These are phyloP conservation scores for Trichomonascus vanleenenianus DNA, from an alignment of 805 yeast species.

Conservation along the genomic window DNA sequence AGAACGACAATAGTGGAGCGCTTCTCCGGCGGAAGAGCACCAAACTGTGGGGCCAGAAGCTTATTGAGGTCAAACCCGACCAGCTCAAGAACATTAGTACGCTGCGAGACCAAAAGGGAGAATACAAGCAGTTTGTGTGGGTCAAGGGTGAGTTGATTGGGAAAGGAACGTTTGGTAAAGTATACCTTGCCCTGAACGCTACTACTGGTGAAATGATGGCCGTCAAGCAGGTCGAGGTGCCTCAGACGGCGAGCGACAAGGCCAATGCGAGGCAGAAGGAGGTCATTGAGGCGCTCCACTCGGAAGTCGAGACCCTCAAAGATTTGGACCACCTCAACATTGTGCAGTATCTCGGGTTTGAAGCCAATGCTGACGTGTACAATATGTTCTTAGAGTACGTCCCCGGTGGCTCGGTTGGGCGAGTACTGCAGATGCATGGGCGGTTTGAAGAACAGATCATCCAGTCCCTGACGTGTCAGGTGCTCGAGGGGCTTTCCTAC, in stretches of 20 bases:
- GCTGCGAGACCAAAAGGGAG: constrained; percentile 56
- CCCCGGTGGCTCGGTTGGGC: constrained; percentile 95
- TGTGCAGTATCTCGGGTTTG: constrained; percentile 94
- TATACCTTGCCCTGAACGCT: constrained; percentile 81
- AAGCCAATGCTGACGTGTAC: constrained; percentile 59
- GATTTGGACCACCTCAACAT: constrained; percentile 90
- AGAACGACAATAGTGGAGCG: constrained; percentile 15
- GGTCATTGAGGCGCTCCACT: constrained; percentile 72
- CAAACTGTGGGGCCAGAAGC: constrained; percentile 95
- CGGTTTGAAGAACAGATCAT: constrained; percentile 74
- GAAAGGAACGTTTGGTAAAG: constrained; percentile 93
- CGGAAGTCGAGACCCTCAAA: constrained; percentile 90
- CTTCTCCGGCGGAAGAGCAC: constrained; percentile 72
- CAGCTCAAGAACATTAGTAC: constrained; percentile 58
- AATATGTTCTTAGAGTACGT: constrained; percentile 91
- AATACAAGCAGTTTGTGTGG: constrained; percentile 88
- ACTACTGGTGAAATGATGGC: constrained; percentile 99
- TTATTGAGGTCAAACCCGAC: constrained; percentile 79
- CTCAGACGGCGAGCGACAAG: constrained; percentile 32
- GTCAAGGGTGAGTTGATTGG: constrained; percentile 96
- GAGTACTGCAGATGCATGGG: constrained; percentile 75
- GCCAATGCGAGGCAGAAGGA: constrained; percentile 35
- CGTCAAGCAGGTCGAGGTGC: constrained; percentile 84
- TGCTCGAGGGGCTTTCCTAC: constrained; percentile 77
- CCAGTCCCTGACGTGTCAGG: constrained; percentile 67